Evolutionary conservation across 495 filamentous ascomycete species (phyloP).

Genomic region (Podospora pseudocomata): DNA sequence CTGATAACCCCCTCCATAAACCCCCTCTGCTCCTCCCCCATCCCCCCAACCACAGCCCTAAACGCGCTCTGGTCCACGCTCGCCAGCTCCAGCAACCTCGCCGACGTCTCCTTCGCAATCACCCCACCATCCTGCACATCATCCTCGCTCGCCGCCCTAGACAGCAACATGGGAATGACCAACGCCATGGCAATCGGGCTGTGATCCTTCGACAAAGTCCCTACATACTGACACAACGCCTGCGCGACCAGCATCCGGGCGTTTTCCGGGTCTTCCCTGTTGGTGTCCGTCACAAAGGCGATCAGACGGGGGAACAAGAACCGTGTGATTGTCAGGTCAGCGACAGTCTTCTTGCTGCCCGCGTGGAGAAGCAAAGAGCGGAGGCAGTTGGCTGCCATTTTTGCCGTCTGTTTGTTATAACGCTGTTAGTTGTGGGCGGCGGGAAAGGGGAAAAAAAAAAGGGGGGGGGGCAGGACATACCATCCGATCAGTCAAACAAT

Average conservation of each 20-base stretch:
- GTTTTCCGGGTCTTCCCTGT: constrained; percentile 69
- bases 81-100: constrained; percentile 75
- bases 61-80: constrained; percentile 69
- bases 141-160: constrained; percentile 56
- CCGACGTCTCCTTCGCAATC: constrained; percentile 74
- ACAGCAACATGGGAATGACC: constrained; percentile 74
- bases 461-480: constrained; percentile 31
- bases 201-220: constrained; percentile 47
- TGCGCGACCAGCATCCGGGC: constrained; percentile 65
- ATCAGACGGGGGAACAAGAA: constrained; percentile 74
- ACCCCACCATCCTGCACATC: constrained; percentile 56
- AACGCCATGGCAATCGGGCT: constrained; percentile 62
- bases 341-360: constrained; percentile 50
- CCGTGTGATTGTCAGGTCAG: constrained; percentile 69
- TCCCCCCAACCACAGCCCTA: constrained; percentile 64
- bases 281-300: constrained; percentile 64
- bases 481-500: constrained; percentile 77
- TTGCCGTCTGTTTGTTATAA: constrained; percentile 57
- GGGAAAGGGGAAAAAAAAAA: not conserved
- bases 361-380: constrained; percentile 65
- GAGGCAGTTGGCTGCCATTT: constrained; percentile 82
- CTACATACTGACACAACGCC: constrained; percentile 67
- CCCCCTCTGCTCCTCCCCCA: constrained; percentile 66
- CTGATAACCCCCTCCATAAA: constrained; percentile 83
- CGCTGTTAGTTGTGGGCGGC: constrained; percentile 12